Conservation (phyloP, 768 basidiomycete genomes). For the Boletus sensibilis region DNA sequence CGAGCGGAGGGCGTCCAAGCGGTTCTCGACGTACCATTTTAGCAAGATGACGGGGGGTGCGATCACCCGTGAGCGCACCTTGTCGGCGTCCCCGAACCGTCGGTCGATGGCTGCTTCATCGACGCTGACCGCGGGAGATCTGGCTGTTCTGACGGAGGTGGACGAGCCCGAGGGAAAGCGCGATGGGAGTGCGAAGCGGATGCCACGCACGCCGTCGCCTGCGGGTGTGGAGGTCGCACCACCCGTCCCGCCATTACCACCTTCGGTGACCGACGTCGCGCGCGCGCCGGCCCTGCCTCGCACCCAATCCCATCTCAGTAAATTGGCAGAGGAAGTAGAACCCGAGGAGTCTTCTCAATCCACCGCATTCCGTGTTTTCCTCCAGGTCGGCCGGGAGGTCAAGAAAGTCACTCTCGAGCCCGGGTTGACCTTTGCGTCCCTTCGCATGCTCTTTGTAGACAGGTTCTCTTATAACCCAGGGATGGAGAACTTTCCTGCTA, state of each 20-base stretch:
- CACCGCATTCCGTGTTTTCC: conserved; percentile 65
- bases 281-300: conserved; percentile 10
- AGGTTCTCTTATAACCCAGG: conserved; percentile 94
- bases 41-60: conserved; percentile 80
- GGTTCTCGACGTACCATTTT: conserved; percentile 93
- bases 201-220: conserved; percentile 39
- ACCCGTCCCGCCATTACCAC: conserved; percentile 50
- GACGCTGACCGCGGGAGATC: conserved; percentile 64
- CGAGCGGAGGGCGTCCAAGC: conserved; percentile 90
- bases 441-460: conserved; percentile 90
- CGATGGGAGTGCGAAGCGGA: conserved; percentile 24
- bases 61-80: conserved; percentile 48
- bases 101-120: conserved; percentile 65
- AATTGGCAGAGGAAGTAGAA: conserved; percentile 21
- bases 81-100: conserved; percentile 52
- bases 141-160: conserved; percentile 71
- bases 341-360: conserved; percentile 17
- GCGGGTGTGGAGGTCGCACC: conserved; percentile 19
- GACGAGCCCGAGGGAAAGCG: conserved; percentile 45
- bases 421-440: conserved; percentile 64
- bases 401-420: conserved; percentile 80
- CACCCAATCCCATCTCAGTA: conserved; percentile 10
- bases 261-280: conserved; percentile 43
- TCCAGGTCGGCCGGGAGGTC: conserved; percentile 88
- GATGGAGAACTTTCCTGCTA: conserved; percentile 89